Evolutionary conservation across 768 basidiomycete genomes (phyloP), one percentile per base, ranked within the genome.

Genomic region (Lentinula aciculospora): DNA sequence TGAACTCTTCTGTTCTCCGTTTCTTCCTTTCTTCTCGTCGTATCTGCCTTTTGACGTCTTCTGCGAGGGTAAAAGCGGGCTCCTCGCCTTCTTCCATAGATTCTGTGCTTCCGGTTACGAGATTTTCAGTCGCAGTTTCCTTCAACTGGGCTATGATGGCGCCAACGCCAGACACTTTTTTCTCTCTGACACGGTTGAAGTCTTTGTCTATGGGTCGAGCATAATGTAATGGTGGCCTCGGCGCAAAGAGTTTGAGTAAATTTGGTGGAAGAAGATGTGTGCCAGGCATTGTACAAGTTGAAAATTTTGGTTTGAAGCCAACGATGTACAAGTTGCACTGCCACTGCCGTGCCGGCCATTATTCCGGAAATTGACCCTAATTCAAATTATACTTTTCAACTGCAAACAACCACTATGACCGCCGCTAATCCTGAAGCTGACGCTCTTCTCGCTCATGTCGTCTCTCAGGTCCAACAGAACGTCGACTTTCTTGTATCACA

Each of bases 181-280:
- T 92, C 53, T 71, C 67, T 32, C 74, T 79, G 58, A 93, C 79
- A 31, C 84, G 83, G 72, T 91, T 83, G 36, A 91, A 85, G 68
- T 97, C 92, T 64, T 76, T 86, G 68, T 90, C 93, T 32, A 92
- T 78, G 0, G 96, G 94, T 8, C 93, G 86, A 29, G 85, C 66
- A 68, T 94, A 98, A 0, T 89, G 89, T 3, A 98, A 81, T 2
- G 88, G 90, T 1, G 96, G 93, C 6, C 97, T 85, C 3, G 97
- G 94, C 0, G 93, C 88, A 70, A 98, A 99, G 63, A 98, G 88
- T 70, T 96, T 94, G 71, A 98, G 86, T 53, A 99, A 83, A 73
- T 98, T 97, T 3, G 94, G 94, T 3, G 96, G 96, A 23, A 99
- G 82, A 23, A 95, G 79, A 74, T 95, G 92, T 3, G 92, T 94